Conservation (phyloP, 305 asterid species). For the Fraxinus dipetala region DNA sequence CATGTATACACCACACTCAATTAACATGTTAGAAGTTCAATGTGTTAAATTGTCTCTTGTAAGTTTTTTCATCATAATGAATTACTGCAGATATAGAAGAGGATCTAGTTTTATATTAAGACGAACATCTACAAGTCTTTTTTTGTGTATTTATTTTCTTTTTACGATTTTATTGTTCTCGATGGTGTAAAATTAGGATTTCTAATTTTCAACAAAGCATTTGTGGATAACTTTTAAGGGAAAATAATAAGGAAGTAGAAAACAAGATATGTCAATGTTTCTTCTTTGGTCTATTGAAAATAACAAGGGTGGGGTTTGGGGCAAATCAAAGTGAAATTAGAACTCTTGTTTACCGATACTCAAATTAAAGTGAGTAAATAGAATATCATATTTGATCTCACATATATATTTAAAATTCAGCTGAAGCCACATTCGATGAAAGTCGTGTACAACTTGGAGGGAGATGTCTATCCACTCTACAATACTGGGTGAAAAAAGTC, state of each 20-base stretch:
- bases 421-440: neutral
- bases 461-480: neutral
- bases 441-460: neutral
- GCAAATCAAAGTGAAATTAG: neutral
- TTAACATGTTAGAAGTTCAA: neutral
- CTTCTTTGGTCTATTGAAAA: neutral
- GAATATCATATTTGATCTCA: neutral
- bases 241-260: neutral
- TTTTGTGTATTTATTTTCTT: neutral
- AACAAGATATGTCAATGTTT: neutral
- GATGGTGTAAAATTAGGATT: neutral
- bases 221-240: neutral
- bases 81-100: no score
- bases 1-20: neutral
- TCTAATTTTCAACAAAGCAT: neutral
- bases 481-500: neutral
- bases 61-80: no score
- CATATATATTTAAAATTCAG: neutral
- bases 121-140: no score
- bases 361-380: neutral
- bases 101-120: no score
- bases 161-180: no score
- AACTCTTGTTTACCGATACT: neutral
- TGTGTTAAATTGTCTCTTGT: neutral
- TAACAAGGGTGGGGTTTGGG: neutral